These are phyloP conservation scores for Mycena capillaripes DNA, from an alignment of 768 basidiomycete genomes.

Conservation along the genomic window DNA sequence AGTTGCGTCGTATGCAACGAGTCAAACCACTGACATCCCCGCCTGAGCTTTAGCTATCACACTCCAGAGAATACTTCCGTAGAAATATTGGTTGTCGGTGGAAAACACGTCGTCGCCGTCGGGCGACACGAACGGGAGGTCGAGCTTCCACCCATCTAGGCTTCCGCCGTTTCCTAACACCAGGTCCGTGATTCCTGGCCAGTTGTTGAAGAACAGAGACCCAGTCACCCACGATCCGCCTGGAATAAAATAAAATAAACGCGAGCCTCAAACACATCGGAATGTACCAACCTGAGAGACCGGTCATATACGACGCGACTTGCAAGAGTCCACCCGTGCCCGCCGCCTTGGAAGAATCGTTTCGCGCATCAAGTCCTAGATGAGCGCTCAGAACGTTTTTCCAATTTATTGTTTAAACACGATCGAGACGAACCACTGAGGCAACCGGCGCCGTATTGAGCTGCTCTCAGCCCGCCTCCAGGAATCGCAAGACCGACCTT, in stretches of 20 bases:
- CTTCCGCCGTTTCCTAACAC: constrained; percentile 68
- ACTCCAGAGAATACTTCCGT: constrained; percentile 66
- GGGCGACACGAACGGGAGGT: constrained; percentile 69
- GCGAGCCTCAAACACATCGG: neutral
- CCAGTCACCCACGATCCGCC: constrained; percentile 79
- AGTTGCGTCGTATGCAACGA: neutral
- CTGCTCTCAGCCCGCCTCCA: constrained; percentile 80
- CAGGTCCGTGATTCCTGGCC: constrained; percentile 68
- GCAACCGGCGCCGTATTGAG: constrained; percentile 74
- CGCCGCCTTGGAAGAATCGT: constrained; percentile 64
- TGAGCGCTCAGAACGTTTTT: neutral
- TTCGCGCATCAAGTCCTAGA: constrained; percentile 68
- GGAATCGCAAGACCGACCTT: constrained; percentile 75
- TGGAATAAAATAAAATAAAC: constrained; percentile 36
- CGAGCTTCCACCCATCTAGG: constrained; percentile 68
- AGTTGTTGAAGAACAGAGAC: constrained; percentile 75
- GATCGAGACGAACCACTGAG: constrained; percentile 51
- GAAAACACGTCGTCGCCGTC: constrained; percentile 63
- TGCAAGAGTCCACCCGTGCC: constrained; percentile 81
- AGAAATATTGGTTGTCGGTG: constrained; percentile 64
- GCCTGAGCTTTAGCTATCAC: constrained; percentile 67
- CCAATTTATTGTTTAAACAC: neutral
- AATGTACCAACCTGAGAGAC: constrained; percentile 67
- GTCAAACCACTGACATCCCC: constrained; percentile 60
- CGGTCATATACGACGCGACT: constrained; percentile 77